A percentile compares a stretch with the other conserved stretches of the same genome.
These are phyloP conservation scores for Piromyces finnis DNA, from an alignment of 192 early-diverging fungal species.

Conservation along the genomic window DNA sequence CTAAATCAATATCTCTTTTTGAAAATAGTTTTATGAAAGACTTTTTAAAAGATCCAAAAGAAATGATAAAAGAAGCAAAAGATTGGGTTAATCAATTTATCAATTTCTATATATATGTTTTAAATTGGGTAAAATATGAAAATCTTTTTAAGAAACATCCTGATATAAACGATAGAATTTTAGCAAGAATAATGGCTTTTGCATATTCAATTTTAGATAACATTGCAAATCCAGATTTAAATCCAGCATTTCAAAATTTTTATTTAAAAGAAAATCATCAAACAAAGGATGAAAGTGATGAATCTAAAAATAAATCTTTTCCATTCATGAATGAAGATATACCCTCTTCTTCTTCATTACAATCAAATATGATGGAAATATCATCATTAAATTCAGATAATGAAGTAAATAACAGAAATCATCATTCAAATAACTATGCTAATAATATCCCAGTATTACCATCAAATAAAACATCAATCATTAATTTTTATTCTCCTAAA, in stretches of 20 bases:
- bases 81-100: background rate
- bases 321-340: background rate
- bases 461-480: background rate
- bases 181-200: background rate
- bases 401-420: no score
- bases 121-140: background rate
- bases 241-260: background rate
- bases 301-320: no score
- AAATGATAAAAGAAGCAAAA: background rate
- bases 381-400: background rate
- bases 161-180: background rate
- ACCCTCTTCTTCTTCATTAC: background rate
- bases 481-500: background rate
- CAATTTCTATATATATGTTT: background rate
- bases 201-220: background rate
- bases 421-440: background rate
- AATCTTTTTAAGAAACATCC: background rate
- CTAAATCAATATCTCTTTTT: no score
- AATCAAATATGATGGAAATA: background rate
- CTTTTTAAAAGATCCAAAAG: background rate
- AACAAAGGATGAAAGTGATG: background rate
- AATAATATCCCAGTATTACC: background rate
- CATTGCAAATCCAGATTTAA: background rate
- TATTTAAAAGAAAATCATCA: background rate
- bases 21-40: no score